Evolutionary conservation across 768 basidiomycete species (phyloP).

Genomic region (Chiua virens): DNA sequence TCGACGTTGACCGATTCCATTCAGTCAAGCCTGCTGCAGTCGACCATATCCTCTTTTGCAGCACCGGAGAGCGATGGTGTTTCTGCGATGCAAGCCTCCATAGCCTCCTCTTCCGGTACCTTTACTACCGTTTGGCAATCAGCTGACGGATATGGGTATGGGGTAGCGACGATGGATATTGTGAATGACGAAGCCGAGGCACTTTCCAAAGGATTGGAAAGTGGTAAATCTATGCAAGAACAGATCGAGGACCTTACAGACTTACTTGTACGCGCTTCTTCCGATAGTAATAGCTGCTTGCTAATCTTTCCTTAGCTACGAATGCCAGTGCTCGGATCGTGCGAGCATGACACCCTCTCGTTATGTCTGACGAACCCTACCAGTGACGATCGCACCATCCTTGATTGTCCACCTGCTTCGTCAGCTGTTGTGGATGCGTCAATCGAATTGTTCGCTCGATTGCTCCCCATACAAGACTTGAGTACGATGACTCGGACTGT

Average conservation of each 20-base stretch:
- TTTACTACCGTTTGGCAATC: constrained; percentile 87
- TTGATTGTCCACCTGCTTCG: constrained; percentile 71
- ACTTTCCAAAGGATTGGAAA: constrained; percentile 13
- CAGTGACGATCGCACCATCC: constrained; percentile 43
- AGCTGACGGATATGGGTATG: constrained; percentile 89
- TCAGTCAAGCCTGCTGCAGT: constrained; percentile 80
- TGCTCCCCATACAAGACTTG: constrained; percentile 79
- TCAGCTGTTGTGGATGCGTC: constrained; percentile 88
- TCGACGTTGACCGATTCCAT: constrained; percentile 78
- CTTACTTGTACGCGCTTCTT: constrained; percentile 54
- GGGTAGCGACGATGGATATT: constrained; percentile 71
- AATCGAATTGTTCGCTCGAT: constrained; percentile 78
- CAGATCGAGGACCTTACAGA: constrained; percentile 80
- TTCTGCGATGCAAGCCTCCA: constrained; percentile 88
- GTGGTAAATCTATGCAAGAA: constrained; percentile 66
- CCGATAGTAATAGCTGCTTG: not conserved
- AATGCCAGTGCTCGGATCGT: constrained; percentile 77
- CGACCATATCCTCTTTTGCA: constrained; percentile 78
- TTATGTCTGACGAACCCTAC: constrained; percentile 55
- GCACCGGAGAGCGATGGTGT: constrained; percentile 83
- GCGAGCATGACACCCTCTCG: constrained; percentile 82
- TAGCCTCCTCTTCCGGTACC: constrained; percentile 79
- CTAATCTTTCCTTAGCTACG: constrained; percentile 33
- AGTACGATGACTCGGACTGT: constrained; percentile 53
- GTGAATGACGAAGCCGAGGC: constrained; percentile 42